Evolutionary conservation across 768 basidiomycete species (phyloP).

Genomic region (Tephrocybe sp.): DNA sequence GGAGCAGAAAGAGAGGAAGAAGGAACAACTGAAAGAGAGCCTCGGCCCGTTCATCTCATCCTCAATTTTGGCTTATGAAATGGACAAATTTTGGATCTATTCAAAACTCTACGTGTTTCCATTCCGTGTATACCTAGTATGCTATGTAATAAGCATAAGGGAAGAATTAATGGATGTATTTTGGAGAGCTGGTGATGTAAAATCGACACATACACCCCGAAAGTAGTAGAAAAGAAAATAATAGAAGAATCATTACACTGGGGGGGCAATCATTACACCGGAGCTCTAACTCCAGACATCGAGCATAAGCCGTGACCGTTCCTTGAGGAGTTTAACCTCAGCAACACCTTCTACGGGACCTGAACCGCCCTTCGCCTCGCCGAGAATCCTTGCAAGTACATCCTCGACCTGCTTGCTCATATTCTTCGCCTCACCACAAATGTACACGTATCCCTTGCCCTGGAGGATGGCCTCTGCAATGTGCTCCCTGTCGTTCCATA

Average conservation of each 20-base stretch:
- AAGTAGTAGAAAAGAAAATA: not conserved
- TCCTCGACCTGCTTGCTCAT: constrained; percentile 98
- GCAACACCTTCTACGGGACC: constrained; percentile 85
- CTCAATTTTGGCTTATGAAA: not conserved
- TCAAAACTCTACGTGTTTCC: constrained; percentile 14
- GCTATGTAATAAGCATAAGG: constrained; percentile 13
- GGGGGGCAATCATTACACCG: constrained; percentile 12
- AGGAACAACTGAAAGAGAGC: not conserved
- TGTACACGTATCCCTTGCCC: constrained; percentile 96
- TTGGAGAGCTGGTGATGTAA: constrained; percentile 7
- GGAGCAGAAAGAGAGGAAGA: not conserved
- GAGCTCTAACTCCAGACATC: constrained; percentile 81
- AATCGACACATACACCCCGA: constrained; percentile 6
- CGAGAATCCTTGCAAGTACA: constrained; percentile 76
- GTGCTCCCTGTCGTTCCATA: constrained; percentile 83
- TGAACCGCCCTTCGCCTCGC: constrained; percentile 90
- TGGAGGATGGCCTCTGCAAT: constrained; percentile 88
- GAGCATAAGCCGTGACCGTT: constrained; percentile 80
- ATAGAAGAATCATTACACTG: constrained; percentile 12
- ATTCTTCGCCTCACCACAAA: constrained; percentile 94
- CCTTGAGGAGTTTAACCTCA: constrained; percentile 94
- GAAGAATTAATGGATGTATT: constrained; percentile 18
- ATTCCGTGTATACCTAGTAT: constrained; percentile 10
- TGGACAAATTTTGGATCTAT: constrained; percentile 7
- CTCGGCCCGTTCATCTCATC: not conserved